These are phyloP conservation scores for Pulveroboletus frians DNA, from an alignment of 768 basidiomycete species.

Conservation along the genomic window DNA sequence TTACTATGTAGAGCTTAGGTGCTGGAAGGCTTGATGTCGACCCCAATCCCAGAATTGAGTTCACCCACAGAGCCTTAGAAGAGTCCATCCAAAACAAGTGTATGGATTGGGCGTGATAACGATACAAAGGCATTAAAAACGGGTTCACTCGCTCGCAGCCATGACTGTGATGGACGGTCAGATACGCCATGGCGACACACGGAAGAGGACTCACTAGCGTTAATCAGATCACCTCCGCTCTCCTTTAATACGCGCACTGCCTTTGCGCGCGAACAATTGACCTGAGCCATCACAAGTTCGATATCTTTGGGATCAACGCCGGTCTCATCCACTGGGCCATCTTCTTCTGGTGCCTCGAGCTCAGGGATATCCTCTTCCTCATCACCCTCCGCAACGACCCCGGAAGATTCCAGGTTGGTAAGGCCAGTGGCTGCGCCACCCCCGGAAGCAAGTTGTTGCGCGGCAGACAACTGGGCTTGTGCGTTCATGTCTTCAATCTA, in stretches of 20 bases:
- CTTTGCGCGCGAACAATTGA: conserved; percentile 86
- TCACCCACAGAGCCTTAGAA: conserved; percentile 3
- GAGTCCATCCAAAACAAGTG: conserved; percentile 9
- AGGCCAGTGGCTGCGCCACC: conserved; percentile 41
- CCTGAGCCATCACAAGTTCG: conserved; percentile 87
- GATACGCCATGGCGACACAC: conserved; percentile 1
- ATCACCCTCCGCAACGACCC: conserved; percentile 47
- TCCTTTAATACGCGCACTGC: conserved; percentile 89
- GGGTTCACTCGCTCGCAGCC: conserved; percentile 81
- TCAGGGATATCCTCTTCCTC: conserved; percentile 80
- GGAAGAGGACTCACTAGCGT: conserved; percentile 71
- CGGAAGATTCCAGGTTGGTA: conserved; percentile 46
- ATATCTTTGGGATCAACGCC: conserved; percentile 93
- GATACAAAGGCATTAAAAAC: conserved; percentile 31
- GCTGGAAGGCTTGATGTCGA: conserved; percentile 45
- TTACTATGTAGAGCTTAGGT: conserved; percentile 72
- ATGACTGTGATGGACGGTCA: conserved; percentile 54
- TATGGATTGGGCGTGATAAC: conserved; percentile 23
- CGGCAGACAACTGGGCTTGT: conserved; percentile 68
- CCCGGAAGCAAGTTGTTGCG: conserved; percentile 67
- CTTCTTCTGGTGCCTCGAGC: conserved; percentile 76
- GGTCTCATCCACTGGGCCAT: conserved; percentile 77
- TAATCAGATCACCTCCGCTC: conserved; percentile 90
- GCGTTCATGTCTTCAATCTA: conserved; percentile 88
- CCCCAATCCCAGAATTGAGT: background rate